These are phyloP conservation scores for Saussurea involucrata DNA, from an alignment of 129 eudicot genomes.

Conservation along the genomic window DNA sequence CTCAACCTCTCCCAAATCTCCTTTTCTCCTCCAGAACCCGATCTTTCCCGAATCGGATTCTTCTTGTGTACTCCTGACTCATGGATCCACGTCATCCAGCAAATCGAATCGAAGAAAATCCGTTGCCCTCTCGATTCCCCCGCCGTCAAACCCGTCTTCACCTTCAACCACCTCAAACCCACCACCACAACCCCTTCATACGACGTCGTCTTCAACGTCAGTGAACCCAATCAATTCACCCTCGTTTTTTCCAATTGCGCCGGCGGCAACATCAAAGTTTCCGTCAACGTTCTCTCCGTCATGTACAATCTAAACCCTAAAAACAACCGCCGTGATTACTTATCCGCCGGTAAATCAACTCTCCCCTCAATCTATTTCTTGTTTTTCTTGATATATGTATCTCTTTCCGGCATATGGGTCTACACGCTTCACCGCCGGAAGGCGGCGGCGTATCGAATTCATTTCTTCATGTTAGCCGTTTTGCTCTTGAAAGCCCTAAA, in stretches of 20 bases:
- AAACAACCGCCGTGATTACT: constrained; percentile 35
- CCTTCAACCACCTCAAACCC: constrained; percentile 27
- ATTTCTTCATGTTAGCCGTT: constrained; percentile 49
- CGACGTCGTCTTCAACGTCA: constrained; percentile 20
- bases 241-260: constrained; percentile 50
- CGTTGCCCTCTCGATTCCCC: constrained; percentile 41
- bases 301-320: constrained; percentile 37
- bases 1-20: constrained; percentile 40
- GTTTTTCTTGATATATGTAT: constrained; percentile 31
- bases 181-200: constrained; percentile 25
- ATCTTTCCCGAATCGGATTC: constrained; percentile 44
- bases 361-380: constrained; percentile 43
- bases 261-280: constrained; percentile 24
- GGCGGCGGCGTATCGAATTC: constrained; percentile 33
- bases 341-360: constrained; percentile 50
- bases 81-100: constrained; percentile 42
- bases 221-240: constrained; percentile 38
- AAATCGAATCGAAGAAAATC: constrained; percentile 31
- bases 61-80: constrained; percentile 45
- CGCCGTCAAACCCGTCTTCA: constrained; percentile 33
- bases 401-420: constrained; percentile 34
- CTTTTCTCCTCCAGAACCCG: constrained; percentile 30
- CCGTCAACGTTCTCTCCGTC: constrained; percentile 34
- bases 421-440: constrained; percentile 23
- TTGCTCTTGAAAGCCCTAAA: constrained; percentile 38